phyloP scores from a whole-genome alignment of 805 yeast species.

The Candida anglica region DNA sequence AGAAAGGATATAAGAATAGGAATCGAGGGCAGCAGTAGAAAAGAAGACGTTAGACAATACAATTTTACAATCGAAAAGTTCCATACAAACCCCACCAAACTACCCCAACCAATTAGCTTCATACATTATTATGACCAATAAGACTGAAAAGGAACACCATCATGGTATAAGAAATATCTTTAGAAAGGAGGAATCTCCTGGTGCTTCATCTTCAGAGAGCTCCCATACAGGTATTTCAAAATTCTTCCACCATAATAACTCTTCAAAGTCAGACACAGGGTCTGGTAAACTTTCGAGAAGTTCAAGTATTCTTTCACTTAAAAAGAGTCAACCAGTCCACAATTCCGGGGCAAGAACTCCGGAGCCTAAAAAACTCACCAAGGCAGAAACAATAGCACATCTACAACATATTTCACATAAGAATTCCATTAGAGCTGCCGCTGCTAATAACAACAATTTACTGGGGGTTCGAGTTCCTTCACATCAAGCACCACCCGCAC shows the following conservation, averaged over 20 bases:
- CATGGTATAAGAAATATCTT: constrained; percentile 17
- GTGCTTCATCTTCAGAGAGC: too few species aligned
- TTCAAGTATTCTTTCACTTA: constrained; percentile 14
- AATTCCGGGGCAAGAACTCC: constrained; percentile 2
- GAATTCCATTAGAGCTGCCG: constrained; percentile 16
- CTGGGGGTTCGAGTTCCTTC: constrained; percentile 4
- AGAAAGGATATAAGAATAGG: not conserved
- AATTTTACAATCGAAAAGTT: not conserved
- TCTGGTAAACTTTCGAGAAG: constrained; percentile 10
- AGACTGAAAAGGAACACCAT: constrained; percentile 10
- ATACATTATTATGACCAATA: not conserved
- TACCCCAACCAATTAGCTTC: not conserved
- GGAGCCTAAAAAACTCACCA: constrained; percentile 13
- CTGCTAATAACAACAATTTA: constrained; percentile 3
- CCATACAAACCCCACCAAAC: not conserved
- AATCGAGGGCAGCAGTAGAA: too few species aligned
- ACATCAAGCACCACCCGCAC: not conserved
- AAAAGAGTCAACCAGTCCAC: constrained; percentile 12
- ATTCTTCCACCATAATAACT: constrained; percentile 16
- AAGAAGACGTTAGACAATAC: too few species aligned
- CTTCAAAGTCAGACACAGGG: constrained; percentile 1
- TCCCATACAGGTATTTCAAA: too few species aligned
- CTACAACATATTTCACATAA: constrained; percentile 28
- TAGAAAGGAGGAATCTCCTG: constrained; percentile 14
- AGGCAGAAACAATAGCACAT: constrained; percentile 36